Percentiles rank a stretch among this genome's conserved stretches.
Evolutionary conservation across 495 filamentous ascomycete species (phyloP).

Genomic region (Alectoria sarmentosa): DNA sequence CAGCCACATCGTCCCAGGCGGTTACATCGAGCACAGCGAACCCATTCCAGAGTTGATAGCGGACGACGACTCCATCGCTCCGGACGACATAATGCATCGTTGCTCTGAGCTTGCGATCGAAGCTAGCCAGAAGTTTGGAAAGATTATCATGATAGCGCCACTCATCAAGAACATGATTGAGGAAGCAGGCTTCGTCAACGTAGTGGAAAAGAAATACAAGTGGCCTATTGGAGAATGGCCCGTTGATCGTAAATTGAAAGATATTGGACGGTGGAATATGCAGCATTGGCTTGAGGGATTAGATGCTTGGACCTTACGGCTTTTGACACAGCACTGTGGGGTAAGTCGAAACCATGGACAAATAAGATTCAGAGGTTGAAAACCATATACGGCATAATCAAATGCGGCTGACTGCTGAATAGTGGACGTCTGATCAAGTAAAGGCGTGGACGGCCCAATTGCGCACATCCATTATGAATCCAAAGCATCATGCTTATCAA

Average conservation of each 20-base stretch:
- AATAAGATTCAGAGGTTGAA: too few relatives aligned
- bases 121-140: slow-evolving; percentile 43
- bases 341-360: too few relatives aligned
- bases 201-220: slow-evolving; percentile 52
- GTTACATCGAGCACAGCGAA: slow-evolving; percentile 57
- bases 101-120: slow-evolving; percentile 47
- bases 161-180: slow-evolving; percentile 32
- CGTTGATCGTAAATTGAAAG: slow-evolving; percentile 53
- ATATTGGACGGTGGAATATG: slow-evolving; percentile 55
- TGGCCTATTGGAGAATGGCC: slow-evolving; percentile 64
- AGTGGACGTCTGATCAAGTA: slow-evolving; percentile 27
- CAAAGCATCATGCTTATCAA: slow-evolving; percentile 31
- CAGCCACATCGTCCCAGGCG: slow-evolving; percentile 52
- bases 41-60: slow-evolving; percentile 43
- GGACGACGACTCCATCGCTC: slow-evolving; percentile 43
- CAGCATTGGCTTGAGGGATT: slow-evolving; percentile 55
- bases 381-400: too few relatives aligned
- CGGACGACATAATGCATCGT: slow-evolving; percentile 43
- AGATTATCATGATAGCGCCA: slow-evolving; percentile 42
- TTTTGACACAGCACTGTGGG: slow-evolving; percentile 50
- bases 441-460: slow-evolving; percentile 23
- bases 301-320: slow-evolving; percentile 47
- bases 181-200: slow-evolving; percentile 52
- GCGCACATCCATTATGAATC: slow-evolving; percentile 21
- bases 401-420: slow-evolving; percentile 25